Evolutionary conservation across 352 stramenopile genomes (phyloP).

Genomic region (Thraustotheca clavata): DNA sequence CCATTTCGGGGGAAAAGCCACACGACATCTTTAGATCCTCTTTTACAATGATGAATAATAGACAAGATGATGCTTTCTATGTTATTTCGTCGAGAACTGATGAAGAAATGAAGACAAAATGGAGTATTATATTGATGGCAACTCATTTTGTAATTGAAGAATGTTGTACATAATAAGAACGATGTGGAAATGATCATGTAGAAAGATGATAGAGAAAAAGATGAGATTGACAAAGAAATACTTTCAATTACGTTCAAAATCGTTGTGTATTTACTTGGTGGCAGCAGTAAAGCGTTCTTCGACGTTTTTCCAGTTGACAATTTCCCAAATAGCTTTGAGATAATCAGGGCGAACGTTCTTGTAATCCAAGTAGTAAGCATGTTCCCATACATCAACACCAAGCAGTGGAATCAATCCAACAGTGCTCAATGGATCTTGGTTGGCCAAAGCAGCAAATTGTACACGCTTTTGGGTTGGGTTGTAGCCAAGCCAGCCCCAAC

Average conservation of each 20-base stretch:
- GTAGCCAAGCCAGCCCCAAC: conserved; percentile 97
- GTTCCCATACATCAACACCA: conserved; percentile 98
- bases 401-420: conserved; percentile 94
- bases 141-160: background rate
- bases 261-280: conserved; percentile 46
- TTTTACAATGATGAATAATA: too few relatives aligned
- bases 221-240: too few relatives aligned
- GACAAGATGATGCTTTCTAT: too few relatives aligned
- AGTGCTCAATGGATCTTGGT: conserved; percentile 95
- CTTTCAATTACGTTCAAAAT: too few relatives aligned
- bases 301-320: conserved; percentile 94
- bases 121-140: too few relatives aligned
- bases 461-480: conserved; percentile 80
- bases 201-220: too few relatives aligned
- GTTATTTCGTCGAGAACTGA: background rate
- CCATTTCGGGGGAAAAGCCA: conserved; percentile 53
- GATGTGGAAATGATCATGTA: too few relatives aligned
- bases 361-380: conserved; percentile 96
- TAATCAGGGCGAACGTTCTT: conserved; percentile 95
- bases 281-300: conserved; percentile 62
- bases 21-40: too few relatives aligned
- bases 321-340: conserved; percentile 90
- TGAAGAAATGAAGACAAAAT: too few relatives aligned
- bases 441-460: conserved; percentile 84
- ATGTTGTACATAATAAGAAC: too few relatives aligned